Evolutionary conservation across 2,329 filamentous ascomycete species (phyloP), one percentile per base, ranked within the genome.

Genomic region (Verticillium tricorpus): DNA sequence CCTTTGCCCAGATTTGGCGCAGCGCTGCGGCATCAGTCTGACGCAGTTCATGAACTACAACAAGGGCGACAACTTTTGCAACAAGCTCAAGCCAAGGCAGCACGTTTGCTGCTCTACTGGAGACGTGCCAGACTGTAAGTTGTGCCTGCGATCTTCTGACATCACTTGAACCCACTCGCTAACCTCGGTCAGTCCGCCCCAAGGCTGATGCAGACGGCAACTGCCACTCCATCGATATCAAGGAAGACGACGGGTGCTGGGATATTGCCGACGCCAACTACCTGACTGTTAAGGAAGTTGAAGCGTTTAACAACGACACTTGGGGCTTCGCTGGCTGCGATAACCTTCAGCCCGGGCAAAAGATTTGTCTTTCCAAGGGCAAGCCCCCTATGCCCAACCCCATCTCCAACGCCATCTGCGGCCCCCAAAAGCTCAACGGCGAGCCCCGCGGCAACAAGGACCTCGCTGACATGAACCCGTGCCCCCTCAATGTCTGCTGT

Each of bases 11-110:
- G 34, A 11, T 14, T 4, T 35, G 37, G 77, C 77, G 0, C 56
- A 64, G 7, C 69, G 69, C 52, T 82, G 79, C 60, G 73, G 75
- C 6, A 76, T 82, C 14, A 73, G 73, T 0, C 62, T 63, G 1
- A 57, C 66, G 8, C 69, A 80, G 54, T 76, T 81, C 56, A 71
- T 64, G 17, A 73, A 74, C 59, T 78, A 73, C 64, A 81, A 82
- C 63, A 59, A 60, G 1, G 57, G 58, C 2, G 58, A 56, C 1
- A 69, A 68, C 60, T 32, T 71, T 0, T 76, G 70, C 37, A 57
- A 56, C 9, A 67, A 62, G 1, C 65, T 78, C 6, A 56, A 34
- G 7, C 55, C 64, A 0, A 68, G 67, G 2, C 69, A 79, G 60
- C 62, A 69, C 17, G 71, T 78, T 5, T 80, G 25, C 34, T 35